Base-by-base conservation (phyloP, 2,329 filamentous ascomycete species). In the Sporothrix globosa region DNA sequence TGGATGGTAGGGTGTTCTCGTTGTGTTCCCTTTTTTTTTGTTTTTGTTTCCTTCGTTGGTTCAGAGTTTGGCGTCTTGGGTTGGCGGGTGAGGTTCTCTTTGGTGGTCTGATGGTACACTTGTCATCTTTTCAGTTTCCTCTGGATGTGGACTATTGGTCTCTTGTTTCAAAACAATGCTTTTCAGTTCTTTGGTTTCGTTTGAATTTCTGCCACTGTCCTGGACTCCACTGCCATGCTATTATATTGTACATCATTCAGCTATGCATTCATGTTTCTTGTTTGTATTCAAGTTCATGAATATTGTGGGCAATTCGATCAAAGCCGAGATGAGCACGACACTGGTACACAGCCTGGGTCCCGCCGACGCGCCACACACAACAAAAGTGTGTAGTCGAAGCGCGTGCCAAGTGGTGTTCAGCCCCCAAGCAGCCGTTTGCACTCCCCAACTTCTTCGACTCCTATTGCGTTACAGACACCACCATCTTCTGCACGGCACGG, bases 31-130 rank as follows among this genome's bases (percentile, higher is more conserved):
- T 46, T 44, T 17, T 13, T 9, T 27, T 27, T 7, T 63, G 13
- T 21, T n/a, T 48, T n/a, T 4, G n/a, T 17, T 3, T 61, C 50
- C n/a, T 41, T 21, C 17, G 39, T 21, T 66, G 24, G 4, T 27
- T 24, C 1, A 52, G 19, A 39, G 63, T 53, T 41, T 11, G 61
- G 61, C 61, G 61, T 65, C 61, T 50, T 21, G 41, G 61, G 58
- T 21, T 30, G 61, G 61, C 44, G 17, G 44, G 41, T 34, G 61
- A 65, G 61, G 44, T 9, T 48, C 44, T 50, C 10, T 27, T 30
- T 50, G 2, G n/a, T 50, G 44, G 13, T n/a, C 13, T 27, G 5
- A 44, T 61, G 56, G 9, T 41, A 17, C 21, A 13, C 24, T 56
- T 39, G n/a, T 44, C 11, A 11, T 61, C 19, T 41, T 44, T 21